Conservation (phyloP, 306 rosid species). For the Quercus parvula region DNA sequence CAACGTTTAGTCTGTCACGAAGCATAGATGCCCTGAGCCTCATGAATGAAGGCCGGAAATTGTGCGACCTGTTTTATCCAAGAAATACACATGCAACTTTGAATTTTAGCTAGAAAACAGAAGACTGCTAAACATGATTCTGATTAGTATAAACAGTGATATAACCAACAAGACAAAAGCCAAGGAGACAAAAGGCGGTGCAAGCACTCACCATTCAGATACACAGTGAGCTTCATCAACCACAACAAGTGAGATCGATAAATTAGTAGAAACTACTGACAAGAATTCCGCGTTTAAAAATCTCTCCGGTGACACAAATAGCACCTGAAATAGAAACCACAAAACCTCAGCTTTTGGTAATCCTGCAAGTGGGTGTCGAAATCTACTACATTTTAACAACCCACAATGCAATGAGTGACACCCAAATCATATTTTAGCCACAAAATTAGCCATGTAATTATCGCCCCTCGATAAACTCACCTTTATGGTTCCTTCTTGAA, state of each 20-base stretch:
- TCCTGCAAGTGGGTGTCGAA: background rate
- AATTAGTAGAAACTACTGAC: constrained; percentile 52
- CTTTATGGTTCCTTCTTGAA: constrained; percentile 68
- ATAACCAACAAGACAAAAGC: constrained; percentile 1
- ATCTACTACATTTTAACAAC: background rate
- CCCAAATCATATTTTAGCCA: background rate
- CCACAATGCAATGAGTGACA: background rate
- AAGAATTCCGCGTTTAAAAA: constrained; percentile 74
- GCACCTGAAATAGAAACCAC: constrained; percentile 56
- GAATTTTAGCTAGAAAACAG: constrained; percentile 18
- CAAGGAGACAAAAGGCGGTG: background rate
- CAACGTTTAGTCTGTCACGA: constrained; percentile 52
- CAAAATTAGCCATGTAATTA: background rate
- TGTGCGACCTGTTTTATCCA: constrained; percentile 72
- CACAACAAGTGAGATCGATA: constrained; percentile 67
- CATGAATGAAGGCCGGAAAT: constrained; percentile 89
- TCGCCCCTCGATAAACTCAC: constrained; percentile 30
- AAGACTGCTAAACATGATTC: background rate
- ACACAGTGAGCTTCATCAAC: constrained; percentile 95
- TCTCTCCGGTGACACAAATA: constrained; percentile 93
- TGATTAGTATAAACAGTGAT: constrained; percentile 10
- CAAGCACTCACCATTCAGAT: constrained; percentile 82
- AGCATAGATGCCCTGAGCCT: constrained; percentile 89
- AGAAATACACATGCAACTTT: background rate
- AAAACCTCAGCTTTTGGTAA: background rate